Base-by-base conservation (phyloP, 176 grass and related monocot species). In the Aechmea fasciata region DNA sequence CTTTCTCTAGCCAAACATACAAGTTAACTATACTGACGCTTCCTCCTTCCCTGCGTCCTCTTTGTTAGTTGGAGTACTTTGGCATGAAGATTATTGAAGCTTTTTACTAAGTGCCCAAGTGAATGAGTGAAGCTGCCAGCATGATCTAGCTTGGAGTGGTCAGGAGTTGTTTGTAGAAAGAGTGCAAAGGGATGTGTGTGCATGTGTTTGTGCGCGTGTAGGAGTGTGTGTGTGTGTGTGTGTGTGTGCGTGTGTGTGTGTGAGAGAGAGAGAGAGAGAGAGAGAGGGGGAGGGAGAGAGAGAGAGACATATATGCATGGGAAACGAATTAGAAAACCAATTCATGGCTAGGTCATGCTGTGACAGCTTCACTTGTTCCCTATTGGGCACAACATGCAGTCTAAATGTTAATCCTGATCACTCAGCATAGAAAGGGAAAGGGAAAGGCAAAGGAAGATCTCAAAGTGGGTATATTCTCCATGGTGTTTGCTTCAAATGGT, bases 61-160 rank as follows among this genome's bases (percentile, higher is more conserved):
- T 33, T 33, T 3, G 3, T 33, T 33, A 33, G 29, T 33, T 33
- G 29, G 29, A 33, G 29, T 33, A 33, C 29, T 33, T 33, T 33
- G 3, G 29, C 3, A 4, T 33, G 29, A 33, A 33, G 29, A 33
- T 33, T 4, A 3, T 5, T 33, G 29, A 33, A 33, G 29, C 29
- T 33, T 33, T 33, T 33, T 33, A 33, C 55, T 2, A 59, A 59
- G 55, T 59, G 79, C 76, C 82, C 77, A 69, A 78, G 82, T 47
- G 84, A 91, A 90, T 70, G 70, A 78, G 80, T 94, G 90, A 94
- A 94, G 90, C 90, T 89, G 90, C 90, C 90, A 94, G 90, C 90
- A 94, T 89, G 90, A 94, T 94, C 86, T 94, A 84, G 73, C 87
- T 67, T 51, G 7, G 64, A 28, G 14, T 66, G 14, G 14, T 41